Evolutionary conservation across 2,329 filamentous ascomycete genomes (phyloP), one percentile per base, ranked within the genome.

Genomic region (Cercospora sesami): DNA sequence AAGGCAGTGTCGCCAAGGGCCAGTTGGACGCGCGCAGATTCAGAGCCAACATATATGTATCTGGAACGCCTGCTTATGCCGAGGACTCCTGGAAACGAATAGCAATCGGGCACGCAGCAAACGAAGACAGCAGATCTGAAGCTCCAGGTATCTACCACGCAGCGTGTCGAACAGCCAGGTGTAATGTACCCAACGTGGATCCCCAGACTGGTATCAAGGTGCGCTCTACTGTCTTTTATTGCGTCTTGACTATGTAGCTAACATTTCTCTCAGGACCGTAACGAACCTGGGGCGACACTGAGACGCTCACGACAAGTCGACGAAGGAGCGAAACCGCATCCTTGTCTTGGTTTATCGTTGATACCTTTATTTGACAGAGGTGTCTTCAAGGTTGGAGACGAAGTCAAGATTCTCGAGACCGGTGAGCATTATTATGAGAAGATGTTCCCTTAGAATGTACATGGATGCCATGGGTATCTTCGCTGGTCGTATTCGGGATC

Each of bases 81-180:
- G 91, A 94, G 77, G 90, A 93, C 63, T 82, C 81, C 8, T 93
- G 91, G 91, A 89, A 86, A 69, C 82, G 80, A 30, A 83, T 92
- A 42, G 80, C 81, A 23, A 83, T 90, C 28, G 70, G 69, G 1
- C 63, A 64, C 21, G 51, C 69, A 14, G 53, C 68, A 8, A 60
- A 61, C 26, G 55, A 63, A 9, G 18, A 42, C 3, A 39, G 33
- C 5, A 26, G 42, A 6, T 33, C 30, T 7, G n/a, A 26, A 16
- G 21, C 23, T 36, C 63, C 65, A 2, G 69, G 63, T 2, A 81
- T 82, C 14, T 86, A 85, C 66, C 82, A 87, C 68, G 80, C 86
- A 10, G 82, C 87, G 0, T 90, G 89, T 73, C 86, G 89, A 31
- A 91, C 89, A 0, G 87, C 89, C 0, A 84, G 90, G 64, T 92